phyloP scores from a whole-genome alignment of 1,139 yeast genomes.

The Candida sojae region DNA sequence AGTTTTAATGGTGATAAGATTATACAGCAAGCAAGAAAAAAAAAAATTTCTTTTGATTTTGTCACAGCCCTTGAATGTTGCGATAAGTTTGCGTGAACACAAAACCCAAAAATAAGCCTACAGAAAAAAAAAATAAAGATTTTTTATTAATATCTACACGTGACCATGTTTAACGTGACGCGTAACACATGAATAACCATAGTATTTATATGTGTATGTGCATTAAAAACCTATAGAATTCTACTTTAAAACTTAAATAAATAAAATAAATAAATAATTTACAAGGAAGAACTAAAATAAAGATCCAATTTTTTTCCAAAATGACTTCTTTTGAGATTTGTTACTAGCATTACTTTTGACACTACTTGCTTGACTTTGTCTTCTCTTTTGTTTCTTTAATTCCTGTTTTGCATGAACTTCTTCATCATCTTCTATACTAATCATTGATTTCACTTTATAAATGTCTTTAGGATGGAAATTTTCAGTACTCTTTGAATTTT shows the following conservation, averaged over 20 bases:
- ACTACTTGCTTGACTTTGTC: conserved; percentile 11
- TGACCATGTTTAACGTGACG: too few relatives aligned
- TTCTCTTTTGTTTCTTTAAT: conserved; percentile 11
- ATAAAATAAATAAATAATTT: too few relatives aligned
- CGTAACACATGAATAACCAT: too few relatives aligned
- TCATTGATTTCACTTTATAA: conserved; percentile 44
- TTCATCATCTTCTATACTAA: conserved; percentile 34
- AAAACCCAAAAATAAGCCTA: too few relatives aligned
- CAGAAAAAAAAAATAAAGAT: too few relatives aligned
- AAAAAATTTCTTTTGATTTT: background rate
- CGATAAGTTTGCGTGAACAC: background rate
- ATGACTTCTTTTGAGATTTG: conserved; percentile 24
- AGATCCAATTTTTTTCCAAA: conserved; percentile 33
- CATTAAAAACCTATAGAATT: too few relatives aligned
- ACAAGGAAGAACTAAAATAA: too few relatives aligned
- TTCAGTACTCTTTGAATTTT: conserved; percentile 18
- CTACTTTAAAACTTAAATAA: too few relatives aligned
- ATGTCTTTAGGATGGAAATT: conserved; percentile 22
- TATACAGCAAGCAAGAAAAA: background rate
- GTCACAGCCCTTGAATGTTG: too few relatives aligned
- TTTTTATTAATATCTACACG: too few relatives aligned
- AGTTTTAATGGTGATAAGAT: background rate
- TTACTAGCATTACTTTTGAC: conserved; percentile 11
- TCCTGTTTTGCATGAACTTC: conserved; percentile 20
- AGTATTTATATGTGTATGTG: too few relatives aligned